These are phyloP conservation scores for Torulaspora microellipsoides DNA, from an alignment of 805 yeast genomes.

Conservation along the genomic window DNA sequence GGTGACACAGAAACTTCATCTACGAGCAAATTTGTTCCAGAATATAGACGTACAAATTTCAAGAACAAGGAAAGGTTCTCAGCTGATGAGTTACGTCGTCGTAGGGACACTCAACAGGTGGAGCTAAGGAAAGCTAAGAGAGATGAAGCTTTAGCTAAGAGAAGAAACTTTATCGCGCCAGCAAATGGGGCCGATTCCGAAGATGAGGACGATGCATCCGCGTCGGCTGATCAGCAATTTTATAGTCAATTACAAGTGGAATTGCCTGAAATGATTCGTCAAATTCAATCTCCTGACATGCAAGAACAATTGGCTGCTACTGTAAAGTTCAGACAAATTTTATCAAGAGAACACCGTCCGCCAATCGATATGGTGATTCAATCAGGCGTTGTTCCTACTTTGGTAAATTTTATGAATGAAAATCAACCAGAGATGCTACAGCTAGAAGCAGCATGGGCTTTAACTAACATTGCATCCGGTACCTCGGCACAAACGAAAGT, in stretches of 20 bases:
- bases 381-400: slow-evolving; percentile 87
- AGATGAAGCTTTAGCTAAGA: slow-evolving; percentile 89
- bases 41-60: slow-evolving; percentile 93
- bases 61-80: slow-evolving; percentile 92
- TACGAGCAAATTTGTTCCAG: slow-evolving; percentile 85
- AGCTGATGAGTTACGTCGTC: slow-evolving; percentile 94
- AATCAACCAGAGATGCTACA: slow-evolving; percentile 82
- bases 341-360: slow-evolving; percentile 92
- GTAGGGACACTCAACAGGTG: slow-evolving; percentile 96
- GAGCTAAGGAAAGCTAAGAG: slow-evolving; percentile 94
- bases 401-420: slow-evolving; percentile 77
- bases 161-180: slow-evolving; percentile 67
- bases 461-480: slow-evolving; percentile 96
- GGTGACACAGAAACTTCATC: slow-evolving; percentile 46
- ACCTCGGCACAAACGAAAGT: slow-evolving; percentile 80
- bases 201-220: slow-evolving; percentile 41
- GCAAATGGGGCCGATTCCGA: slow-evolving; percentile 49
- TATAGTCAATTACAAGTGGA: slow-evolving; percentile 54
- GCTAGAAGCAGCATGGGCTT: slow-evolving; percentile 99
- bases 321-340: slow-evolving; percentile 84
- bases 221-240: slow-evolving; percentile 40
- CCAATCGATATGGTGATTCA: slow-evolving; percentile 92
- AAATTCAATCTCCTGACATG: slow-evolving; percentile 67
- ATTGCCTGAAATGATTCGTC: slow-evolving; percentile 80
- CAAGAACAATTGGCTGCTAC: slow-evolving; percentile 85